These are phyloP conservation scores for Yamadazyma triangularis DNA, from an alignment of 1,139 yeast genomes.

Conservation along the genomic window DNA sequence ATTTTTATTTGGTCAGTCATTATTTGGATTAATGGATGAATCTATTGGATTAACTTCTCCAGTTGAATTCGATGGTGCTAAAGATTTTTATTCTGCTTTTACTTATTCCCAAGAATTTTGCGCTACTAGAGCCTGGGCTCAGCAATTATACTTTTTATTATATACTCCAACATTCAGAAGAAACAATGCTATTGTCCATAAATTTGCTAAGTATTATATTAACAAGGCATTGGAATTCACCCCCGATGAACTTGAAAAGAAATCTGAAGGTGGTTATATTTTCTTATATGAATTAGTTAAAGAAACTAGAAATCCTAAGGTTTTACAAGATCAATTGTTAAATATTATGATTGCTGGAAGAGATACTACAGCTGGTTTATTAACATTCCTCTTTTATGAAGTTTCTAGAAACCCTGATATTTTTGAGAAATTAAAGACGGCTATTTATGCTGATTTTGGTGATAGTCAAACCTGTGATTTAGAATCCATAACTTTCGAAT, in stretches of 20 bases:
- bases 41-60: slow-evolving; percentile 18
- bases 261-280: slow-evolving; percentile 15
- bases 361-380: slow-evolving; percentile 26
- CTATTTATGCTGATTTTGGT: slow-evolving; percentile 16
- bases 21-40: slow-evolving; percentile 24
- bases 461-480: slow-evolving; percentile 11
- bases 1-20: slow-evolving; percentile 34
- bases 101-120: slow-evolving; percentile 23
- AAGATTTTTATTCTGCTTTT: slow-evolving; percentile 23
- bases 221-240: slow-evolving; percentile 24
- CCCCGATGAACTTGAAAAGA: slow-evolving; percentile 16
- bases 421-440: slow-evolving; percentile 18
- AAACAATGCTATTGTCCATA: slow-evolving; percentile 19
- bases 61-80: slow-evolving; percentile 16
- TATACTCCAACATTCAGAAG: slow-evolving; percentile 18
- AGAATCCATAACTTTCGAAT: slow-evolving; percentile 38
- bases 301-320: slow-evolving; percentile 18
- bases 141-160: slow-evolving; percentile 19
- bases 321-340: slow-evolving; percentile 23
- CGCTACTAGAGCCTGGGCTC: slow-evolving; percentile 24
- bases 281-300: slow-evolving; percentile 25
- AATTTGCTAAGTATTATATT: slow-evolving; percentile 22
- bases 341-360: slow-evolving; percentile 30
- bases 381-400: slow-evolving; percentile 20
- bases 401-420: slow-evolving; percentile 18